Conservation (phyloP, 2,329 filamentous ascomycete genomes). For the Monosporascus ibericus region DNA sequence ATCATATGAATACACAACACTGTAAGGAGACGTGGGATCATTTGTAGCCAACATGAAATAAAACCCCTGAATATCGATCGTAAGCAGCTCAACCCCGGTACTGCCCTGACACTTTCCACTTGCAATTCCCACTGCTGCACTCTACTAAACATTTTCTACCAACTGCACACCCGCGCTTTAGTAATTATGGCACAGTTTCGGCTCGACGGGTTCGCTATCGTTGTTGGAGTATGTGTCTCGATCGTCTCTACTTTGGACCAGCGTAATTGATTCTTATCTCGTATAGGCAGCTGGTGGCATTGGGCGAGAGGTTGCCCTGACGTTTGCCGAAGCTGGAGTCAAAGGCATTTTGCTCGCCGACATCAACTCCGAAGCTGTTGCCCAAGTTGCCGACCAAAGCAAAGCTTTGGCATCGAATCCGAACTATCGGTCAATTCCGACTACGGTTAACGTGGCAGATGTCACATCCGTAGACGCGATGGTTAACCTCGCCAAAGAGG, state of each 20-base stretch:
- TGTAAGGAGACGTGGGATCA: too few species aligned
- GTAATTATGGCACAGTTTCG: slow-evolving; percentile 6
- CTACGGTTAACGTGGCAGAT: slow-evolving; percentile 4
- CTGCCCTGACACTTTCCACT: too few species aligned
- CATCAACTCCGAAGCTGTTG: slow-evolving; percentile 7
- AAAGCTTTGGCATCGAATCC: slow-evolving; percentile 10
- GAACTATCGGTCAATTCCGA: slow-evolving; percentile 1
- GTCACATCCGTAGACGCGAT: slow-evolving; percentile 6
- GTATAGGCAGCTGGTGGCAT: slow-evolving; percentile 14
- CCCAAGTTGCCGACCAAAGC: slow-evolving; percentile 4
- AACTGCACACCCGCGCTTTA: too few species aligned
- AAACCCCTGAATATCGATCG: too few species aligned
- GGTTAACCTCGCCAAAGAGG: slow-evolving; percentile 2
- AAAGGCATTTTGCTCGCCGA: slow-evolving; percentile 15
- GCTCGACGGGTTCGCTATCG: slow-evolving; percentile 5
- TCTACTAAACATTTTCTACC: too few species aligned
- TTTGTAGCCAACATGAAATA: too few species aligned
- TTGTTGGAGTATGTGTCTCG: slow-evolving; percentile 6
- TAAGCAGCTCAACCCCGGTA: too few species aligned
- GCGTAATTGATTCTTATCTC: background rate
- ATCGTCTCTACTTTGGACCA: background rate
- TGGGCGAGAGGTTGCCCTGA: slow-evolving; percentile 9
- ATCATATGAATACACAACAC: too few species aligned
- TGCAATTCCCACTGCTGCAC: too few species aligned
- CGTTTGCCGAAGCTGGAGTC: slow-evolving; percentile 15